Base-by-base conservation (phyloP, 495 filamentous ascomycete species). In the Aspergillus cristatus region DNA sequence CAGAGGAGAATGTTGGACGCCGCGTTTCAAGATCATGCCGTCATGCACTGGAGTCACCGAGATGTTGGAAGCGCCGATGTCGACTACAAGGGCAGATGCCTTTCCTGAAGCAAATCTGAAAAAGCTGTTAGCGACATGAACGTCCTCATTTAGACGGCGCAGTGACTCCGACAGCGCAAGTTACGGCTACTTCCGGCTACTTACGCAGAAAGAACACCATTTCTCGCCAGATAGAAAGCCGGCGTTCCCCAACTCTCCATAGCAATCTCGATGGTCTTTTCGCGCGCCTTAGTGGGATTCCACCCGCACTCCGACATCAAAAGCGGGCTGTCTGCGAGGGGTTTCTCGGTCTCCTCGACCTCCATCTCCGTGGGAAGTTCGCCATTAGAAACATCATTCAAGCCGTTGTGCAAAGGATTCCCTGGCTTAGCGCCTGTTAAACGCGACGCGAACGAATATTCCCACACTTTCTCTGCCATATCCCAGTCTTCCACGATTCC, bases 401-500 rank as follows among this genome's bases (percentile, higher is more conserved):
- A 60, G 3, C 83, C 84, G 61, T 89, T 89, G 38, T 78, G 76
- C 17, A 68, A 65, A 1, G 85, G 76, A 15, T 80, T 72, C 11
- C 68, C 65, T 41, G 62, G 74, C 64, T 68, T 81, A 43, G 60
- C 67, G 55, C 71, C 79, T n/a, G 72, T 90, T 46, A 82, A 76
- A 54, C 77, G 78, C 48, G 76, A 93, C 48, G 72, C 87, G 59
- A 84, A 85, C 43, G 76, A 81, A 60, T 76, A 88, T 54, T 95
- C 86, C 91, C 90, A 97, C 16, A 97, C 55, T 57, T 79, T 81
- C 36, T 84, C 77, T 15, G 88, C 91, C 38, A 79, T 80, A 42
- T 97, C 93, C 91, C 91, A 97, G 59, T 98, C 90, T 58, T 93
- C 85, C 34, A 97, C 93, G 18, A 84, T 75, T 45, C 89, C 87